Evolutionary conservation across 2,329 filamentous ascomycete species (phyloP), one percentile per base, ranked within the genome.

Genomic region (Aspergillus clavatus): DNA sequence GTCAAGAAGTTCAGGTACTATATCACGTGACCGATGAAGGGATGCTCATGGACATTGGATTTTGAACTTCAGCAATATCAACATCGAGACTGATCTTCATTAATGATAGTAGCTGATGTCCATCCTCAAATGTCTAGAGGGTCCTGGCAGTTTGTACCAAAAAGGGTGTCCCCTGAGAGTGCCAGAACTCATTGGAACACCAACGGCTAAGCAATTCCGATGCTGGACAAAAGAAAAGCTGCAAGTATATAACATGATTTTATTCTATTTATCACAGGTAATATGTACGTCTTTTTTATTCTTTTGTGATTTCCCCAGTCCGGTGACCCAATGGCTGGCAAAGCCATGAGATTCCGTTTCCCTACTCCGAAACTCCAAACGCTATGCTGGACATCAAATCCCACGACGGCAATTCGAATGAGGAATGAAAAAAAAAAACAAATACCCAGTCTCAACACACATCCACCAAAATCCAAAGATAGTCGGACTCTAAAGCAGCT

Each of bases 401-500:
- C 16, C 16, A 35, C 18, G 31, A 35, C 31, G 14, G 18, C 18
- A 21, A 35, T 35, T n/a, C 10, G 18, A 35, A 52, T 44, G 49
- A 46, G 51, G 43, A 48, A 39, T 45, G 38, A 43, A 49, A 48
- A 46, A 23, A 48, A 46, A 56, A 47, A 50, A 41, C n/a, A n/a
- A n/a, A n/a, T n/a, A n/a, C 52, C 53, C 52, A 43, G 39, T 43
- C 47, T 50, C 37, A 48, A 51, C 43, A 40, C 48, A 54, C 50
- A 55, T 45, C 46, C 45, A 41, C 43, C n/a, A n/a, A n/a, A n/a
- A n/a, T n/a, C 45, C 46, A 18, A 31, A 37, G 23, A 42, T 28
- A 43, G 38, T 43, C 38, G 33, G 39, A 7, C 31, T 50, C 64
- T 70, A 78, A 44, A 95, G 79, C 54, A 97, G 77, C 72, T 98